Evolutionary conservation across 1,284 basidiomycete genomes (phyloP).

Genomic region (Trichosporon faecale): DNA sequence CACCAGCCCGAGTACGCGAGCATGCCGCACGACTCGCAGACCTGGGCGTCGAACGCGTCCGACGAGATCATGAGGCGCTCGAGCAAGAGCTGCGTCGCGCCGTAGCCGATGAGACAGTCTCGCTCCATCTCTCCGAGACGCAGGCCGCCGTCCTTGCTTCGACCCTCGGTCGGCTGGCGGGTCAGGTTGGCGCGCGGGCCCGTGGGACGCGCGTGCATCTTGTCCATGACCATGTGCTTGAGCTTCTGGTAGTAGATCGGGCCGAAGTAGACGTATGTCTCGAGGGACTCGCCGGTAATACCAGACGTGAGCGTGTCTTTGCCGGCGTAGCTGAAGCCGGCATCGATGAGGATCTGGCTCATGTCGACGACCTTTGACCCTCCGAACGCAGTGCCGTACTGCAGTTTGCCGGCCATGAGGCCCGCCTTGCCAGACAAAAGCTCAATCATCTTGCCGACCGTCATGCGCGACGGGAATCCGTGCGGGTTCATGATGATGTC

Average conservation of each 20-base stretch:
- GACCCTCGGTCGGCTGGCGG: conserved; percentile 96
- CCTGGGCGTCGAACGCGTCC: conserved; percentile 95
- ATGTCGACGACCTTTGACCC: conserved; percentile 99
- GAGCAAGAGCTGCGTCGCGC: conserved; percentile 90
- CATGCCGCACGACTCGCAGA: conserved; percentile 89
- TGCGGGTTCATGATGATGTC: conserved; percentile 99
- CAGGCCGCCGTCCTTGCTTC: conserved; percentile 93
- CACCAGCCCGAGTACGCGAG: conserved; percentile 95
- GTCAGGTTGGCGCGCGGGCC: conserved; percentile 95
- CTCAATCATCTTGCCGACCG: conserved; percentile 99
- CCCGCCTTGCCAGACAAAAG: conserved; percentile 84
- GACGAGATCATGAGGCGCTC: conserved; percentile 98
- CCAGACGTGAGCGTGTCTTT: conserved; percentile 98
- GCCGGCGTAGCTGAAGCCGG: conserved; percentile 94
- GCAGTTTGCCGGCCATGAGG: conserved; percentile 49
- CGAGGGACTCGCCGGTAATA: conserved; percentile 92
- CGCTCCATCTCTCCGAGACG: conserved; percentile 99
- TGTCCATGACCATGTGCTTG: conserved; percentile 96
- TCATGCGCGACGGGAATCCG: conserved; percentile 99
- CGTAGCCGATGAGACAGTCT: conserved; percentile 92
- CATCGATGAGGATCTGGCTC: conserved; percentile 89
- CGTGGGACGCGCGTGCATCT: conserved; percentile 98
- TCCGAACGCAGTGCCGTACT: conserved; percentile 79
- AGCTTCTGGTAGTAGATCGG: conserved; percentile 91
- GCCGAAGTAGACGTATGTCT: conserved; percentile 97